Evolutionary conservation across 2,329 filamentous ascomycete species (phyloP), one percentile per base, ranked within the genome.

Genomic region (Truncatella angustata): DNA sequence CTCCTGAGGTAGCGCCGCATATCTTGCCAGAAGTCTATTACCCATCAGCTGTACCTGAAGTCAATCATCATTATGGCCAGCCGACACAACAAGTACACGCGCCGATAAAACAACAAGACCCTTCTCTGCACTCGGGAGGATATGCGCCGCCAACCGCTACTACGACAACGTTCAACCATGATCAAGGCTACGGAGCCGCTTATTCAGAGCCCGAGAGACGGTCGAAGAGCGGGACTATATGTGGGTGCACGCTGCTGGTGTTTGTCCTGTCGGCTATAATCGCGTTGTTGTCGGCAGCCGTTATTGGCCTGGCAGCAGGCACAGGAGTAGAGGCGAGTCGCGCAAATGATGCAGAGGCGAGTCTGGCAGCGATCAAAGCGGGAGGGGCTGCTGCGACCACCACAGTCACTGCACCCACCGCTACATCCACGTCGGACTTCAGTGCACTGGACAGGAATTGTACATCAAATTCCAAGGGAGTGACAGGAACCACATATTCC

Each of bases 241-340:
- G 63, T 44, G 71, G 71, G n/a, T 74, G 69, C 54, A 62, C 68
- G 4, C 46, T 66, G 7, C 46, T 73, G 7, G 69, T 77, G 2
- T 71, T 77, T 34, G 53, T 72, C 21, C 67, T 78, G 11, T 72
- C 70, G 4, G 54, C 63, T 49, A 67, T 73, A 50, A 70, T 76
- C 52, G 72, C 69, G 5, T 32, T 73, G 11, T 56, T 77, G 37
- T 66, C 67, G 0, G 68, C 63, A 0, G 69, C 72, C 2, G 73
- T 76, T 11, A 70, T 77, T 49, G 74, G 73, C 1, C 61, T 78
- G 23, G 74, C 73, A 1, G 73, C 72, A 0, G 72, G 73, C 3
- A 74, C 72, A 1, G 75, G 73, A 5, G 61, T 77, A 5, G 68
- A 74, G 50, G 58, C 70, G 5, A 69, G 60, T 54, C 66, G 71